Conservation (phyloP, 306 rosid species). For the Prunus kanzakura region DNA sequence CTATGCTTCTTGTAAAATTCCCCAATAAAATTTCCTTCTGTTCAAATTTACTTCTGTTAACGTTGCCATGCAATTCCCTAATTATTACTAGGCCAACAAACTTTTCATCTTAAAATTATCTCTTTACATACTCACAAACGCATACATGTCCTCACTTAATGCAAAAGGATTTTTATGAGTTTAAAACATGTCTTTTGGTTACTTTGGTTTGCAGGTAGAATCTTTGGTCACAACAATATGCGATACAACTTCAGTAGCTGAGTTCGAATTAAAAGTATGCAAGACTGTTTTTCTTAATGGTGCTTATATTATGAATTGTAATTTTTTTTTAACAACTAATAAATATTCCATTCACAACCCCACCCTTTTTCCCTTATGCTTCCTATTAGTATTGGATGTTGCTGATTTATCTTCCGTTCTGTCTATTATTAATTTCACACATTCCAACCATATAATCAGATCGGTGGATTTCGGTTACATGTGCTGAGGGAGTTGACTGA, state of each 20-base stretch:
- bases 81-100: not conserved
- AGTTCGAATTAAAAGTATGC: conserved; percentile 73
- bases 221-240: conserved; percentile 65
- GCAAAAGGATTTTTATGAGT: not conserved
- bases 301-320: conserved; percentile 9
- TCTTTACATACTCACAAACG: not conserved
- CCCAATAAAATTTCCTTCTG: not conserved
- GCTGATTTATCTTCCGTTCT: conserved; percentile 7
- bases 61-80: not conserved
- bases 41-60: not conserved
- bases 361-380: not conserved
- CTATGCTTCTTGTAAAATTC: not conserved
- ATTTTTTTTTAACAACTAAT: not conserved
- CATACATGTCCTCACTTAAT: not conserved
- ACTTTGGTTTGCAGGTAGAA: conserved; percentile 58
- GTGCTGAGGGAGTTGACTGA: conserved; percentile 47
- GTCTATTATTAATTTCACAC: conserved; percentile 17
- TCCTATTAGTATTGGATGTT: conserved; percentile 10
- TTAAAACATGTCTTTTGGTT: conserved; percentile 12
- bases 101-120: not conserved
- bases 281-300: not conserved
- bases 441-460: conserved; percentile 41
- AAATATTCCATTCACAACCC: not conserved
- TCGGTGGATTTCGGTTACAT: conserved; percentile 64
- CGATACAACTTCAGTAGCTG: conserved; percentile 64